These are phyloP conservation scores for Rhizopus stolonifer DNA, from an alignment of 371 early-diverging fungal species.

Conservation along the genomic window DNA sequence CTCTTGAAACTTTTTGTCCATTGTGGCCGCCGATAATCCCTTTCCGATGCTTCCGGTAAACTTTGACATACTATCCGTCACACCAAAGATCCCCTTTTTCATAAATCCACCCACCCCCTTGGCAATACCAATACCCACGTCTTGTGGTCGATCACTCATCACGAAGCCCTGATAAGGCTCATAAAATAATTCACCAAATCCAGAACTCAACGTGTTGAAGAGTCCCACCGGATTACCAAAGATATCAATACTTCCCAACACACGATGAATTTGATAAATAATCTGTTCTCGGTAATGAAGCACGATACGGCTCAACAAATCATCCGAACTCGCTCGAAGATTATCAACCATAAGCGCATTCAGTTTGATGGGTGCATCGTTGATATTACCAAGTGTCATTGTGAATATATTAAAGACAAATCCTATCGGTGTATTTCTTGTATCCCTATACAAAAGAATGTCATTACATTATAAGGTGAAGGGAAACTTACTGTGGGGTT, in stretches of 20 bases:
- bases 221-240: constrained; percentile 91
- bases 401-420: constrained; percentile 78
- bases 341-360: constrained; percentile 85
- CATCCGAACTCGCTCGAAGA: constrained; percentile 63
- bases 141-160: constrained; percentile 84
- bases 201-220: constrained; percentile 82
- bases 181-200: constrained; percentile 87
- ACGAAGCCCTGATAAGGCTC: constrained; percentile 91
- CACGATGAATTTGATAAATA: constrained; percentile 79
- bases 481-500: constrained; percentile 29
- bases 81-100: constrained; percentile 87
- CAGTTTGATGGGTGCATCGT: constrained; percentile 81
- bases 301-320: constrained; percentile 32
- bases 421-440: constrained; percentile 30
- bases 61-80: constrained; percentile 82
- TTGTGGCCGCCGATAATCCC: constrained; percentile 83
- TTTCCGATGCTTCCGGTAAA: constrained; percentile 87
- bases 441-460: constrained; percentile 13
- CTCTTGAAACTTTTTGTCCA: constrained; percentile 84
- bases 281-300: constrained; percentile 77
- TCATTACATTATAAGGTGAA: constrained; percentile 13
- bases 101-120: constrained; percentile 55
- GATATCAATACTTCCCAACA: constrained; percentile 87
- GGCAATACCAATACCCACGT: constrained; percentile 84
- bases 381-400: constrained; percentile 88